A percentile compares a stretch with the other conserved stretches of the same genome.
These are phyloP conservation scores for Hansenula sp. DNA, from an alignment of 1,139 yeast genomes.

Conservation along the genomic window DNA sequence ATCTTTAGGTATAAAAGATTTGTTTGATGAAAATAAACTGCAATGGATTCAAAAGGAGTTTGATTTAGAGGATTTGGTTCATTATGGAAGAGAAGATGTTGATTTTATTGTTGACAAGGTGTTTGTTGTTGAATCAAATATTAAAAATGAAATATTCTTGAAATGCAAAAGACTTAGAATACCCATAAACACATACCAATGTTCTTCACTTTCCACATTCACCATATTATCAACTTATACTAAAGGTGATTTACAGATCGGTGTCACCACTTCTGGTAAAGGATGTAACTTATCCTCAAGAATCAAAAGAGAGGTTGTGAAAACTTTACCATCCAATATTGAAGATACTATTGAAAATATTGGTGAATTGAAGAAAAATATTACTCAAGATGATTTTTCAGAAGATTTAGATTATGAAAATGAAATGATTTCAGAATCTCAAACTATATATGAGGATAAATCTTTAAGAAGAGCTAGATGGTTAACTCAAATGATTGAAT, in stretches of 20 bases:
- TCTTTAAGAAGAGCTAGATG: slow-evolving; percentile 68
- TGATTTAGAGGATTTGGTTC: slow-evolving; percentile 38
- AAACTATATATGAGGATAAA: slow-evolving; percentile 50
- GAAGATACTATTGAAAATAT: slow-evolving; percentile 65
- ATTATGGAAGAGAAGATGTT: slow-evolving; percentile 61
- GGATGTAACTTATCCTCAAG: slow-evolving; percentile 87
- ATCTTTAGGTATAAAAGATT: slow-evolving; percentile 24
- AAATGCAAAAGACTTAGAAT: slow-evolving; percentile 60
- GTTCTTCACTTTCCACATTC: slow-evolving; percentile 69
- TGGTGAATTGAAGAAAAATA: slow-evolving; percentile 56
- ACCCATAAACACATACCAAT: slow-evolving; percentile 78
- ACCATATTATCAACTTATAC: slow-evolving; percentile 67
- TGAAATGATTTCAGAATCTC: slow-evolving; percentile 21
- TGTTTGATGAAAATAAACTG: slow-evolving; percentile 25
- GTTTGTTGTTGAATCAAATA: slow-evolving; percentile 44
- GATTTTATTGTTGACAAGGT: slow-evolving; percentile 68
- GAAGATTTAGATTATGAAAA: slow-evolving; percentile 12
- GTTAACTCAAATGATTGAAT: slow-evolving; percentile 88
- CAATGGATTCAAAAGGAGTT: slow-evolving; percentile 34
- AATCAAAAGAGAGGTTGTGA: slow-evolving; percentile 68
- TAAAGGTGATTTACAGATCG: slow-evolving; percentile 75
- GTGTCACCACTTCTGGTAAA: slow-evolving; percentile 82
- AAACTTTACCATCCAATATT: slow-evolving; percentile 62
- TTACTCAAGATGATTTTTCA: slow-evolving; percentile 37
- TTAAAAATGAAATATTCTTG: slow-evolving; percentile 37